These are phyloP conservation scores for Kwoniella bestiolae DNA, from an alignment of 768 basidiomycete species.

Conservation along the genomic window DNA sequence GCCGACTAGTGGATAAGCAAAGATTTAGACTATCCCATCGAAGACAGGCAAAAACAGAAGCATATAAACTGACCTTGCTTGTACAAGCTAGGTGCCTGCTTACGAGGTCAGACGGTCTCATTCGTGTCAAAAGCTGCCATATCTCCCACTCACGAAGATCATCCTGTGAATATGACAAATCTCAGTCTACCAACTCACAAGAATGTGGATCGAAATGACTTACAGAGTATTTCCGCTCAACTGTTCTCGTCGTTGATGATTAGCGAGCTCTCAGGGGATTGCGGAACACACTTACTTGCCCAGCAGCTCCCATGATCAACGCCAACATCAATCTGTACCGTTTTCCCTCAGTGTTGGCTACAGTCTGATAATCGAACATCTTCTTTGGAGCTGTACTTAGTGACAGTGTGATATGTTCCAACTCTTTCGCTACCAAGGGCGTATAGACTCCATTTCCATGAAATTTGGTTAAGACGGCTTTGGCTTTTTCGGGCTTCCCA, in stretches of 20 bases:
- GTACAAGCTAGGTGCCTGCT: constrained; percentile 29
- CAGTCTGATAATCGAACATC: constrained; percentile 27
- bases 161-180: background rate
- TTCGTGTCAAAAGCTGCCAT: no score
- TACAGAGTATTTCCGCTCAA: constrained; percentile 10
- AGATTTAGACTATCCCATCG: background rate
- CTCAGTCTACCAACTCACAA: background rate
- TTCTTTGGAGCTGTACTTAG: background rate
- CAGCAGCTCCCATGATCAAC: constrained; percentile 33
- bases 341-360: constrained; percentile 17
- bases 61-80: constrained; percentile 25
- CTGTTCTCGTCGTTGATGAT: background rate
- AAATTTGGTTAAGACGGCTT: constrained; percentile 25
- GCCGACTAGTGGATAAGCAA: constrained; percentile 25
- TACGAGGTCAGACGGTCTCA: background rate
- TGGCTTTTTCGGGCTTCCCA: constrained; percentile 31
- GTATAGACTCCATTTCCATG: constrained; percentile 37
- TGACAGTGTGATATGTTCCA: constrained; percentile 28
- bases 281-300: constrained; percentile 19
- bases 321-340: constrained; percentile 33
- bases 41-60: background rate
- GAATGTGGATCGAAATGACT: background rate
- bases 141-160: constrained; percentile 11
- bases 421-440: constrained; percentile 28
- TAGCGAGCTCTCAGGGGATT: background rate